phyloP scores from a whole-genome alignment of 2,329 filamentous ascomycete genomes.

The Fusarium graminum region DNA sequence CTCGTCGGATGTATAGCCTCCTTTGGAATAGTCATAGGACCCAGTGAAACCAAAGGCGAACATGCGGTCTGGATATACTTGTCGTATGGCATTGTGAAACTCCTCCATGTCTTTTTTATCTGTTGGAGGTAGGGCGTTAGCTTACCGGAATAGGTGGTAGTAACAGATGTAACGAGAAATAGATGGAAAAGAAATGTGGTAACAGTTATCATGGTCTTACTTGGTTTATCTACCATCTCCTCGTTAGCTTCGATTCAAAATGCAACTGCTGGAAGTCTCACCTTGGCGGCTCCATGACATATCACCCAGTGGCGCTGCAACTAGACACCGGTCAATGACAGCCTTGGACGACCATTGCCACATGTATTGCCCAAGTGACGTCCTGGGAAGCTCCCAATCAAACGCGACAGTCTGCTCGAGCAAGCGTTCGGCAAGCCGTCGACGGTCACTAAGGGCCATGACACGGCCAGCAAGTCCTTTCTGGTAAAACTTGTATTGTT shows the following conservation, averaged over 20 bases:
- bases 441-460: not conserved
- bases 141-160: too few relatives aligned
- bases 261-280: not conserved
- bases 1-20: not conserved
- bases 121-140: not conserved
- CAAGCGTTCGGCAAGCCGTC: not conserved
- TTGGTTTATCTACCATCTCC: not conserved
- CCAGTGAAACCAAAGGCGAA: conserved; percentile 1
- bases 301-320: not conserved
- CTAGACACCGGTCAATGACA: not conserved
- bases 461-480: not conserved
- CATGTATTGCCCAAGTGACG: conserved; percentile 1
- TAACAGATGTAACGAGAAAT: too few relatives aligned
- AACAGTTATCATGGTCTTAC: not conserved
- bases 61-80: not conserved
- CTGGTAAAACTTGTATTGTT: not conserved
- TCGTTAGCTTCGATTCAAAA: not conserved
- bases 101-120: not conserved
- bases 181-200: not conserved
- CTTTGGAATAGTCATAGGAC: not conserved
- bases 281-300: not conserved
- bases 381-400: not conserved
- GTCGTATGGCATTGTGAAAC: not conserved
- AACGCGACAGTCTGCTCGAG: not conserved
- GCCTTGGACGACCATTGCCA: not conserved